A percentile compares a stretch with the other conserved stretches of the same genome.
Evolutionary conservation across 306 rosid genomes (phyloP).

Genomic region (Glycyrrhiza uralensis): DNA sequence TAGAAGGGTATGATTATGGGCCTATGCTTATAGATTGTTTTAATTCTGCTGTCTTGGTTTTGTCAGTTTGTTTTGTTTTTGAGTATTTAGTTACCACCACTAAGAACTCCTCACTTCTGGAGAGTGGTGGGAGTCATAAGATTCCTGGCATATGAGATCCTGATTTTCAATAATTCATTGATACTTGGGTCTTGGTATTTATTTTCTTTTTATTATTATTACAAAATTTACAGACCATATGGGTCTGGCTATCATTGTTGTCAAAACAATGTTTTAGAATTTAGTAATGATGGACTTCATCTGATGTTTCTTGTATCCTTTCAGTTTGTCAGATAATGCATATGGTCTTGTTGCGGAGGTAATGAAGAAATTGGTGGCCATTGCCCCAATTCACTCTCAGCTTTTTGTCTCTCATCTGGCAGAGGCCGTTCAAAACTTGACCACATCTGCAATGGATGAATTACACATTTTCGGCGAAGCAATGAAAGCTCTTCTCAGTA

Average conservation of each 20-base stretch:
- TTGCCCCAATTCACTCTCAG: slow-evolving; percentile 75
- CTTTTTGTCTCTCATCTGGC: slow-evolving; percentile 83
- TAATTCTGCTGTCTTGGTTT: slow-evolving; percentile 5
- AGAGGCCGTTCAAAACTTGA: slow-evolving; percentile 73
- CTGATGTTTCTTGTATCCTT: slow-evolving; percentile 32
- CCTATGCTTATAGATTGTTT: slow-evolving; percentile 4
- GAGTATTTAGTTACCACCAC: not conserved
- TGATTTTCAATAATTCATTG: not conserved
- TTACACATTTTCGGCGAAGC: slow-evolving; percentile 67
- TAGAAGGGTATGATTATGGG: slow-evolving; percentile 75
- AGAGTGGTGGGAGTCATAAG: not conserved
- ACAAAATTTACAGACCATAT: not conserved
- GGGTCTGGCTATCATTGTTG: not conserved
- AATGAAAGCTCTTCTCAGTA: slow-evolving; percentile 74
- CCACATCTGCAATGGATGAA: slow-evolving; percentile 82
- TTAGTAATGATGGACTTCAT: slow-evolving; percentile 16
- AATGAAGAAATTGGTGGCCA: slow-evolving; percentile 85
- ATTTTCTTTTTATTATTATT: slow-evolving; percentile 7
- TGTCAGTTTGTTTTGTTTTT: slow-evolving; percentile 23
- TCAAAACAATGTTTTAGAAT: not conserved
- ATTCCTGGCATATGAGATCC: not conserved
- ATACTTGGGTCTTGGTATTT: slow-evolving; percentile 1
- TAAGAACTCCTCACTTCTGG: not conserved
- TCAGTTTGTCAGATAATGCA: slow-evolving; percentile 89
- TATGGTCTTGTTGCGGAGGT: slow-evolving; percentile 90